Conservation (phyloP, 108 stramenopile genomes). For the Stephanodiscus triporus region DNA sequence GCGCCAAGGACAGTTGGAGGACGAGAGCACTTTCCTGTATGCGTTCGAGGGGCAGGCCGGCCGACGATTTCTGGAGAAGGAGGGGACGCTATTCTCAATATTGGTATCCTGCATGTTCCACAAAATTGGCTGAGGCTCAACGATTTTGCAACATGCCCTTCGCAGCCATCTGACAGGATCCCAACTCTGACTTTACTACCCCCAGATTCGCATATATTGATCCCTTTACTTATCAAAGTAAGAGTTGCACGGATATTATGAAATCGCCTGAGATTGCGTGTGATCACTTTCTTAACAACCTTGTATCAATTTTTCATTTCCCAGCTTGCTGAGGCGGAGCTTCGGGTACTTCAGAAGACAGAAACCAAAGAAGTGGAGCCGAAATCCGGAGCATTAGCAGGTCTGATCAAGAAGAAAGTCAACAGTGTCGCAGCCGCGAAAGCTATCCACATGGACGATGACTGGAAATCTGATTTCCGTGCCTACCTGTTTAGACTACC, state of each 20-base stretch:
- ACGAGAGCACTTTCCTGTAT: conserved; percentile 71
- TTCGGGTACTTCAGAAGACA: conserved; percentile 63
- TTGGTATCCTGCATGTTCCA: conserved; percentile 81
- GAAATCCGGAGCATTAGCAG: conserved; percentile 26
- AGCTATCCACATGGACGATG: conserved; percentile 65
- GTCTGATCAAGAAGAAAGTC: conserved; percentile 43
- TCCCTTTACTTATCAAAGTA: conserved; percentile 63
- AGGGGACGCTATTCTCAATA: conserved; percentile 55
- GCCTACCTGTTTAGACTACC: conserved; percentile 78
- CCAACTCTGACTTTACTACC: conserved; percentile 80
- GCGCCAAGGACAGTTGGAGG: conserved; percentile 40
- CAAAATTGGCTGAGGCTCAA: conserved; percentile 32
- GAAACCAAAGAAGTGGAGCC: conserved; percentile 43
- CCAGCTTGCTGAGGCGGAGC: conserved; percentile 68
- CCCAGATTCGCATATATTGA: conserved; percentile 80
- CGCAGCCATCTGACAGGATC: conserved; percentile 19
- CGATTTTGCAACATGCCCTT: conserved; percentile 20
- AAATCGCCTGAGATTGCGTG: neutral
- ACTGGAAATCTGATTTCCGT: conserved; percentile 75
- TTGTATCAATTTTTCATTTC: neutral
- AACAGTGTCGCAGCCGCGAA: conserved; percentile 32
- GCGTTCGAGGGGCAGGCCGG: conserved; percentile 69
- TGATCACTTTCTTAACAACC: neutral
- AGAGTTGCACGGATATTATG: neutral
- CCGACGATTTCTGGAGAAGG: conserved; percentile 59